Percentiles rank a stretch among this genome's conserved stretches.
These are phyloP conservation scores for Euphorbia pulcherrima DNA, from an alignment of 345 rosid genomes.

Conservation along the genomic window DNA sequence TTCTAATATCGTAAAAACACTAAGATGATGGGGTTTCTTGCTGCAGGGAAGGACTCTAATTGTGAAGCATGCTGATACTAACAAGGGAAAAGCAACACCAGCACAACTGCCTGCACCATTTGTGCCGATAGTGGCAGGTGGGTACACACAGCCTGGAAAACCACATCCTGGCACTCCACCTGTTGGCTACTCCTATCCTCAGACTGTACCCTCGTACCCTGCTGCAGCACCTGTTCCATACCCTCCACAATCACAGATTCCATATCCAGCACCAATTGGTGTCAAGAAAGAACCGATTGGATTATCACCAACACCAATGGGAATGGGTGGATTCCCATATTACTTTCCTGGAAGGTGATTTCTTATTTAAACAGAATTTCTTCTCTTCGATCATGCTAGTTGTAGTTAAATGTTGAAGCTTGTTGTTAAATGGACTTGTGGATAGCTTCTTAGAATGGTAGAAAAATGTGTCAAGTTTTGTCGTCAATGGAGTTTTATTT, in stretches of 20 bases:
- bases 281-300: slow-evolving; percentile 41
- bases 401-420: background rate
- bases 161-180: slow-evolving; percentile 28
- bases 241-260: slow-evolving; percentile 32
- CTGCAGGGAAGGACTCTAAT: slow-evolving; percentile 45
- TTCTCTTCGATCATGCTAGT: background rate
- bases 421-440: background rate
- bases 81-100: slow-evolving; percentile 41
- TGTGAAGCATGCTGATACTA: slow-evolving; percentile 59
- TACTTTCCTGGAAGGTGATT: slow-evolving; percentile 24
- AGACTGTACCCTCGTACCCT: slow-evolving; percentile 35
- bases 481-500: background rate
- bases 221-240: slow-evolving; percentile 35
- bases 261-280: slow-evolving; percentile 29
- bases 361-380: background rate
- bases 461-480: slow-evolving; percentile 6
- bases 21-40: slow-evolving; percentile 1
- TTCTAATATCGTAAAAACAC: background rate
- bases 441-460: background rate
- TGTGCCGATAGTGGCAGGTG: slow-evolving; percentile 38
- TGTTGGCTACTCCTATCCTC: slow-evolving; percentile 44
- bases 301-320: slow-evolving; percentile 32
- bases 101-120: slow-evolving; percentile 32
- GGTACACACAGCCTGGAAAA: slow-evolving; percentile 49
- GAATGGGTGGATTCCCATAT: slow-evolving; percentile 51